Evolutionary conservation across 805 yeast species (phyloP), one percentile per base, ranked within the genome.

Genomic region (Cyberlindnera xishuangbannaensis): DNA sequence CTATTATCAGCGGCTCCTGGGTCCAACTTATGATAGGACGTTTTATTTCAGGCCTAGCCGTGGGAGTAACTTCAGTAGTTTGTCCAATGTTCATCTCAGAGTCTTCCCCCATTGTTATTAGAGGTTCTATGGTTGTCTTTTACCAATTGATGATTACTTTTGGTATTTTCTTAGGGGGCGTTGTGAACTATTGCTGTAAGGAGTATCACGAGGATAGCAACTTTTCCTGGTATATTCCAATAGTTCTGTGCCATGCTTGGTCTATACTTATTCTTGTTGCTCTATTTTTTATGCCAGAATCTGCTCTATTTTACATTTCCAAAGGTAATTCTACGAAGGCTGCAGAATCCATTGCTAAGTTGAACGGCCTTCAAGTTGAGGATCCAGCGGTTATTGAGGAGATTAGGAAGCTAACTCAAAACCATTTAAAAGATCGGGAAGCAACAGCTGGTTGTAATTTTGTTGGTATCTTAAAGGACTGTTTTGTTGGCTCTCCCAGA

Each of bases 1-100:
- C 83, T 9, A 44, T 43, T 6, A 13, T 27, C 6, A 25, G 45
- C 19, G 37, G 54, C 26, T 57, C 61, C 19, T 79, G 85, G 85
- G 70, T 67, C 50, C 85, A 78, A 55, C 67, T 71, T 48, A 67
- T 75, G 43, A 62, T 77, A 45, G 85, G 85, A 29, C 67, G 86
- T 61, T 67, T 65, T 27, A 54, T 81, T 32, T 73, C 85, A 15
- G 95, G 95, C 31, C 45, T 81, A 9, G 83, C 86, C 31, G 83
- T 84, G 40, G 95, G 95, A 43, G 71, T 75, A 32, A 67, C 83
- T 18, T 73, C 90, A 14, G 85, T 87, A 27, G 65, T 80, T 37
- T 83, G 82, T 20, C 90, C 94, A 27, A 64, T 84, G 61, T 74
- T 78, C 54, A 76, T 79, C 47, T 67, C 80, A 28, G 88, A 81